A percentile compares a stretch with the other conserved stretches of the same genome.
phyloP scores from a whole-genome alignment of 805 yeast genomes.

The Phaffomyces antillensis region DNA sequence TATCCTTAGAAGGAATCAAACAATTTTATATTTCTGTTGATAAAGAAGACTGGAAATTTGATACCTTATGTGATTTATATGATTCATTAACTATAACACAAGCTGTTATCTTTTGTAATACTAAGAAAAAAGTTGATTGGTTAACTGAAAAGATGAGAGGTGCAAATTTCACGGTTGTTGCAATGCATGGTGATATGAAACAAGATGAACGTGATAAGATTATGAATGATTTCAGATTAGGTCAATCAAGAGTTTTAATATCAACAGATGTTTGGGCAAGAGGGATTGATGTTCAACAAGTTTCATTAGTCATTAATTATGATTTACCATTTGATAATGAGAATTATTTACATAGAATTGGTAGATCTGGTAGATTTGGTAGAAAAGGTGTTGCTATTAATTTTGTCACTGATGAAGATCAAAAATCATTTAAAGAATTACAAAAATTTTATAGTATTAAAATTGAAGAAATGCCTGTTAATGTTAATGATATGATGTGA shows the following conservation, averaged over 20 bases:
- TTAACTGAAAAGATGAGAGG: constrained; percentile 71
- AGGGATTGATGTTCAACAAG: constrained; percentile 98
- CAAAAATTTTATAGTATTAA: constrained; percentile 69
- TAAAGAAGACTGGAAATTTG: constrained; percentile 90
- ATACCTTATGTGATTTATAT: constrained; percentile 88
- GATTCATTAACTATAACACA: constrained; percentile 94
- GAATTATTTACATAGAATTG: constrained; percentile 95
- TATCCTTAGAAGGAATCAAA: constrained; percentile 89
- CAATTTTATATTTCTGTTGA: constrained; percentile 90
- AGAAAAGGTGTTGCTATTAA: constrained; percentile 98
- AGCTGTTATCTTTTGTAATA: constrained; percentile 97
- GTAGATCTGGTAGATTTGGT: constrained; percentile 98
- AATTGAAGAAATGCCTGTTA: constrained; percentile 74
- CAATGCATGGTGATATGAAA: constrained; percentile 96
- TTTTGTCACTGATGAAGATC: constrained; percentile 79
- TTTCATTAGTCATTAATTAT: constrained; percentile 89
- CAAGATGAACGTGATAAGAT: constrained; percentile 92
- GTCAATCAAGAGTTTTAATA: constrained; percentile 87
- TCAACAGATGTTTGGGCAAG: constrained; percentile 97
- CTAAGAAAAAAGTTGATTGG: constrained; percentile 92
- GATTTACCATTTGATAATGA: constrained; percentile 91
- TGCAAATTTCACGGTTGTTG: constrained; percentile 83
- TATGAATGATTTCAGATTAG: constrained; percentile 93
- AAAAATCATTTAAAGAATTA: constrained; percentile 62
- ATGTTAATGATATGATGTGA: constrained; percentile 43